These are phyloP conservation scores for Apiospora pterosperma DNA, from an alignment of 2,329 filamentous ascomycete species.

Conservation along the genomic window DNA sequence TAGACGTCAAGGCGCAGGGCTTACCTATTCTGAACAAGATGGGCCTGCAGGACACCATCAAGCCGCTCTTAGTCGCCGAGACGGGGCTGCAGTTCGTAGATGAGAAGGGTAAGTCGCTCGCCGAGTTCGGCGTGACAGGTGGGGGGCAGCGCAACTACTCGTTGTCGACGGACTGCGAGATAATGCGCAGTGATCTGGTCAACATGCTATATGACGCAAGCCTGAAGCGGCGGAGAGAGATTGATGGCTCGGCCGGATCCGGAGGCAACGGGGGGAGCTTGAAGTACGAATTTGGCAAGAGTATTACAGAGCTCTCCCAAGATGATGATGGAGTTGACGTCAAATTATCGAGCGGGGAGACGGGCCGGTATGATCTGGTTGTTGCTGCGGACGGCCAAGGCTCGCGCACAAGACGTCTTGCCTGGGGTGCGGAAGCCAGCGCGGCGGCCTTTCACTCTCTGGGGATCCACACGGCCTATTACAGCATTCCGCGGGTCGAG, in stretches of 20 bases:
- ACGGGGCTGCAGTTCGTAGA: constrained; percentile 45
- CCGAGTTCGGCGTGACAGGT: constrained; percentile 35
- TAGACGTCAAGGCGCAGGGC: constrained; percentile 41
- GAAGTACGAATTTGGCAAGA: constrained; percentile 29
- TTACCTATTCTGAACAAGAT: constrained; percentile 33
- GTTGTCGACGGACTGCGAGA: constrained; percentile 55
- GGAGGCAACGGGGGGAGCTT: constrained; percentile 19
- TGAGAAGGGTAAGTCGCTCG: constrained; percentile 30
- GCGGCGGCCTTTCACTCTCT: constrained; percentile 24
- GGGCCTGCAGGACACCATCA: constrained; percentile 35
- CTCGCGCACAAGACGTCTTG: constrained; percentile 41
- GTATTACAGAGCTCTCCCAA: constrained; percentile 25
- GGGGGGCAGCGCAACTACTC: constrained; percentile 38
- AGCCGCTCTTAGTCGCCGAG: constrained; percentile 40
- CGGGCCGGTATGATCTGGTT: constrained; percentile 44
- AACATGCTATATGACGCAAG: constrained; percentile 43
- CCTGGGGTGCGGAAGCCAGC: constrained; percentile 26
- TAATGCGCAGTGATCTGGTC: constrained; percentile 56
- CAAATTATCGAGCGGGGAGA: constrained; percentile 41
- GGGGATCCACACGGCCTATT: constrained; percentile 34
- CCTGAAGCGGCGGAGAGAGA: constrained; percentile 16
- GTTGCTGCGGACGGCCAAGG: constrained; percentile 53
- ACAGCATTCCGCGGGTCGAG: constrained; percentile 29
- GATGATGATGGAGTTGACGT: constrained; percentile 30
- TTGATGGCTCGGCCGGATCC: constrained; percentile 18